Base-by-base conservation (phyloP, 306 rosid genomes). In the Neltuma alba region DNA sequence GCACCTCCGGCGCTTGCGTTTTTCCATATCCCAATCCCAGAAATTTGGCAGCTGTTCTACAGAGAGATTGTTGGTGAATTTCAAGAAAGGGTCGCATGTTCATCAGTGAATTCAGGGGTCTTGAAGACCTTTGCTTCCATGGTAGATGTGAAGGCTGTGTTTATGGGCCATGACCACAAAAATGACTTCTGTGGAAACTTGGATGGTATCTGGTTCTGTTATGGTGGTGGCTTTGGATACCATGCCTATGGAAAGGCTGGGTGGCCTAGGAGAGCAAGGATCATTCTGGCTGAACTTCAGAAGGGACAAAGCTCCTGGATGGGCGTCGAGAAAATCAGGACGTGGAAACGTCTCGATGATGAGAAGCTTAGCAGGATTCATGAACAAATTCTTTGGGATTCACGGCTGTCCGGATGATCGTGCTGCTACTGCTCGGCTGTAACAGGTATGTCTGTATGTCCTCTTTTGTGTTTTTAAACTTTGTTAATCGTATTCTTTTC, bases 181-280 rank as follows among this genome's bases (percentile, higher is more conserved):
- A 94, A 94, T 58, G 99, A 94, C 80, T 94, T 92, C 52, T 94
- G 99, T 20, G 99, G 99, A 76, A 85, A 86, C 74, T 87, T 94
- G 71, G 88, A 88, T 25, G 94, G 89, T 27, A 83, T 94, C 74
- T 92, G 97, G 99, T 94, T 94, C 60, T 94, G 99, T 86, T 94
- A 94, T 34, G 99, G 99, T 67, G 97, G 99, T 25, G 97, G 97
- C 38, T 89, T 92, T 60, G 99, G 99, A 44, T 94, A 94, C 83
- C 97, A 92, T 77, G 97, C 89, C 25, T 94, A 94, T 50, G 99
- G 99, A 44, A 88, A 84, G 70, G 78, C 55, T 0, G 95, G 95
- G 54, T 94, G 97, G 99, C 89, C 91, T 6, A 89, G 97, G 81
- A 89, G 99, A 86, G 91, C 95, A 28, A 90, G 97, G 85, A 87